These are phyloP conservation scores for Periglandula ipomoeae DNA, from an alignment of 2,329 filamentous ascomycete species.

Conservation along the genomic window DNA sequence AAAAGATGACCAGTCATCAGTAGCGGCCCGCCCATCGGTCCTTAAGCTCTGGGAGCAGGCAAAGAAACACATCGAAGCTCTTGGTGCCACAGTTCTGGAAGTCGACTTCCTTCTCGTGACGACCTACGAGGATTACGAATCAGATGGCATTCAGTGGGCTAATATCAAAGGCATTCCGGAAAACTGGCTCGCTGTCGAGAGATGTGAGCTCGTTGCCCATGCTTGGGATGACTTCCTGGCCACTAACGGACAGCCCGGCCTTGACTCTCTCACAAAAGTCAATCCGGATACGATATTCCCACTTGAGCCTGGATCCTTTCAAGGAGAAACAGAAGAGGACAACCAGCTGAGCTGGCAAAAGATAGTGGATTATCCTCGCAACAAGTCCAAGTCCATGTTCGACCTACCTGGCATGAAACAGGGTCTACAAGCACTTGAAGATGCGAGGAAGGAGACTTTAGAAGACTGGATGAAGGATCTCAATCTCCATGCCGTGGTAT, in stretches of 20 bases:
- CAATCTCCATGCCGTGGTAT: conserved; percentile 35
- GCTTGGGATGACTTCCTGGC: conserved; percentile 42
- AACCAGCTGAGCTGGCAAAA: neutral
- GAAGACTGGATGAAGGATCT: conserved; percentile 40
- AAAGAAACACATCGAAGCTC: conserved; percentile 23
- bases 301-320: neutral
- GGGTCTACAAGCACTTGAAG: conserved; percentile 37
- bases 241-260: conserved; percentile 28
- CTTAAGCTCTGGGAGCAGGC: conserved; percentile 22
- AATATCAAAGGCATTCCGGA: conserved; percentile 18
- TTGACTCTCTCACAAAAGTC: conserved; percentile 8
- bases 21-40: conserved; percentile 12
- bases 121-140: conserved; percentile 4
- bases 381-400: conserved; percentile 22
- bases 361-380: neutral
- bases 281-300: neutral
- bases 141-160: neutral
- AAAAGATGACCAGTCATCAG: conserved; percentile 15
- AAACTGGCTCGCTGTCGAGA: conserved; percentile 37
- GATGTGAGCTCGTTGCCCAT: conserved; percentile 37
- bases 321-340: neutral
- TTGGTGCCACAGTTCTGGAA: conserved; percentile 32
- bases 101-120: conserved; percentile 17
- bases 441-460: conserved; percentile 35
- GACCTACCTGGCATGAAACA: conserved; percentile 31